Evolutionary conservation across 805 yeast genomes (phyloP), one percentile per base, ranked within the genome.

Genomic region (Wickerhamomyces subpelliculosus): DNA sequence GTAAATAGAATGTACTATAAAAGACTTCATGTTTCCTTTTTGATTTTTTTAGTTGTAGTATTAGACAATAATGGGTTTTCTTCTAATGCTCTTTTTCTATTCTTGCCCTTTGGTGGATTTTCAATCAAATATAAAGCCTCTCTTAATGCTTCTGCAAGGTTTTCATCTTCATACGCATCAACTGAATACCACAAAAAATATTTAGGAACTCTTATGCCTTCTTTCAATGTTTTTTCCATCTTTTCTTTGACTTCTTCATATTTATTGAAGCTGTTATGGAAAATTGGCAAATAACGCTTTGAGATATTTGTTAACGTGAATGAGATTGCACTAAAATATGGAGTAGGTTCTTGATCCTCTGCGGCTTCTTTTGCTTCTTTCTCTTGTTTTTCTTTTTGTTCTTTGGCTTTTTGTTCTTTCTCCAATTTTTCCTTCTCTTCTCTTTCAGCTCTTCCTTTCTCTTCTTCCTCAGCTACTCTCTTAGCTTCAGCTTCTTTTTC

Each of bases 181-280:
- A 90, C 67, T 49, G 84, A 86, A 51, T 81, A 85, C 96, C 96
- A 88, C 17, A 87, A 63, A 54, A 82, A 73, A 48, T 76, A 75
- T 25, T 74, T 74, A 6, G 80, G 63, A 4, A 78, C 60, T 41
- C 87, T 68, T 1, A 67, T 65, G 2, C 96, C 95, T 16, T 60
- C 63, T 13, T 65, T 63, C 39, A 87, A 56, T 4, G 80, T 72
- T 9, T 68, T 62, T 28, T 68, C 67, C 96, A 90, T 87, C 16
- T 68, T 61, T 14, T 61, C 58, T 35, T 70, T 73, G 0, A 81
- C 90, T 14, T 72, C 66, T 2, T 73, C 75, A 13, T 67, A 50
- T 2, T 77, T 72, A 27, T 72, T 65, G 29, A 84, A 80, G 57
- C 94, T 79, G 49, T 85, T 75, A 27, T 68, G 56, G 27, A 88